Evolutionary conservation across 2,329 filamentous ascomycete genomes (phyloP), one percentile per base, ranked within the genome.

Genomic region (Pyricularia sp.): DNA sequence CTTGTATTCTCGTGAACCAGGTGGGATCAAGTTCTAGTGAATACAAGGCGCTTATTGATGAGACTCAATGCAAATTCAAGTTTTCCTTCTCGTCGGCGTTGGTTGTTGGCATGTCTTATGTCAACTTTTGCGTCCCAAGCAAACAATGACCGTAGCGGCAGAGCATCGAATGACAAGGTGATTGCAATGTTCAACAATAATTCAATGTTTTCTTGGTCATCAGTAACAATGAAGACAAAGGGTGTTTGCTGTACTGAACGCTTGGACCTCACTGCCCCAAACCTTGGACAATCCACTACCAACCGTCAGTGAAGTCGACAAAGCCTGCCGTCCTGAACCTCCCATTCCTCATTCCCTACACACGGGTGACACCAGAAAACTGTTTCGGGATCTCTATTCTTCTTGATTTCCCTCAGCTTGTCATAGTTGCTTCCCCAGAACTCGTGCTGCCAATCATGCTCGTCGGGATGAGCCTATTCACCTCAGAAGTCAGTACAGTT

Each of bases 341-440:
- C 22, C 64, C 44, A 65, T 5, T n/a, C n/a, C 64, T 65, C 64
- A 40, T 28, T 63, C 1, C 64, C 64, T n/a, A 65, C 64, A 24
- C 64, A 65, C 0, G 60, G 64, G 9, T 24, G 60, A 33, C 64
- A 63, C 64, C 64, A 65, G 30, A 65, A 62, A 16, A 65, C 64
- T 5, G 40, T 44, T 0, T 60, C 44, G 1, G 64, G 60, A 28
- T 65, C 64, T 22, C 35, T 24, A 3, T 13, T 40, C 4, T 33
- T 60, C 19, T 63, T 65, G n/a, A 65, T 65, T 16, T 57, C 24
- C 10, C 62, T 30, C 8, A 65, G 60, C 19, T 31, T 31, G 13
- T 19, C 33, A 33, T 65, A 65, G 24, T 62, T 13, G 5, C 24
- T 31, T n/a, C 64, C 64, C 64, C 64, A 65, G 22, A 65, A 65